Evolutionary conservation across 352 stramenopile genomes (phyloP), one percentile per base, ranked within the genome.

Genomic region (Lagenidium sp.): DNA sequence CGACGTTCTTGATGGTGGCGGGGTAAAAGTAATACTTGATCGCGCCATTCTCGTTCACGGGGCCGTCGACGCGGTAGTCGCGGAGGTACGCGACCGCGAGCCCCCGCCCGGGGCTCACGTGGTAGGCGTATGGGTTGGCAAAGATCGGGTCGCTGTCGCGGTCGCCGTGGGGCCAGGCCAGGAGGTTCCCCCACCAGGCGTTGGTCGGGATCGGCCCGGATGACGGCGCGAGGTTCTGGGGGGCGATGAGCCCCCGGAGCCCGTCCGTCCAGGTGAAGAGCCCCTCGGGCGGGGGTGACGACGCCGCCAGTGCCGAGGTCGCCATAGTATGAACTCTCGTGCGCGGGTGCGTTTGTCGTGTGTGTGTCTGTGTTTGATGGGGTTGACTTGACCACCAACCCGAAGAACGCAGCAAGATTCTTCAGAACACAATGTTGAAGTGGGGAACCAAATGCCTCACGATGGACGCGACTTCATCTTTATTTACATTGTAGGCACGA

Each of bases 11-110:
- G 42, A 85, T 67, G 15, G 63, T 79, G 16, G 72, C 64, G 7
- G 76, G 67, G 43, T 83, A 89, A 36, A 79, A 92, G 60, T 89
- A 89, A 58, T 80, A 92, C n/a, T 69, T 77, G 41, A 83, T 70
- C n/a, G 74, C 80, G 44, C 62, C 76, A 44, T 92, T 89, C 37
- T 86, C 80, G 41, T 92, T 90, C 13, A 60, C 46, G 1, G 74
- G 75, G 0, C 77, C 77, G 30, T 87, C 68, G 18, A 59, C 48
- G 18, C 76, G 66, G 59, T 86, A 90, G 53, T 92, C 69, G 30
- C 68, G 56, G 44, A 90, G 63, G 40, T 92, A 88, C 28, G 65
- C 81, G 43, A 73, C 58, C 1, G 73, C 80, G 13, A 89, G 48
- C 0, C 77, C 74, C 23, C 65, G 63, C 13, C 60, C 60, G 31